Evolutionary conservation across 495 filamentous ascomycete genomes (phyloP).

Genomic region (Trichoderma gamsii): DNA sequence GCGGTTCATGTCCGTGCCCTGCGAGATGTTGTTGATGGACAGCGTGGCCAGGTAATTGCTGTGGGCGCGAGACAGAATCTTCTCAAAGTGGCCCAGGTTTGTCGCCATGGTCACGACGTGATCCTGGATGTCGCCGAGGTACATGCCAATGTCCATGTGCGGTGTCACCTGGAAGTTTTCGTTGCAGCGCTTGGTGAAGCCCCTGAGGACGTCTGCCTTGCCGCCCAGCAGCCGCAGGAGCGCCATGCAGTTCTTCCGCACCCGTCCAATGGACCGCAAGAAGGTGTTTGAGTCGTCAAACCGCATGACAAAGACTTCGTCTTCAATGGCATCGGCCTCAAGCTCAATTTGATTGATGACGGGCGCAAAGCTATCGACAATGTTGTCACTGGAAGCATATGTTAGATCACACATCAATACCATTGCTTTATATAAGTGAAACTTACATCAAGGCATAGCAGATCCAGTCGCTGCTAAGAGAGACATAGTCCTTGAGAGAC

Average conservation of each 20-base stretch:
- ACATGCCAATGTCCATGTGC: slow-evolving; percentile 90
- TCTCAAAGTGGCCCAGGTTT: slow-evolving; percentile 91
- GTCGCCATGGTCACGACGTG: slow-evolving; percentile 99
- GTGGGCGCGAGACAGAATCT: slow-evolving; percentile 93
- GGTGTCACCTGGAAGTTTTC: slow-evolving; percentile 92
- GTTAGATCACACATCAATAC: slow-evolving; percentile 24
- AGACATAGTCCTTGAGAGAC: slow-evolving; percentile 86
- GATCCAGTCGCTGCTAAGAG: slow-evolving; percentile 93
- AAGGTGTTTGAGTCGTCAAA: slow-evolving; percentile 80
- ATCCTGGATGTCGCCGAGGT: slow-evolving; percentile 94
- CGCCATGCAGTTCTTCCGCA: slow-evolving; percentile 90
- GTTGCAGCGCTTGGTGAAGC: slow-evolving; percentile 97
- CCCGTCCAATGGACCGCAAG: slow-evolving; percentile 78
- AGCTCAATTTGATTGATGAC: slow-evolving; percentile 77
- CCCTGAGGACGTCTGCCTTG: slow-evolving; percentile 94
- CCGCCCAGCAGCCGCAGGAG: slow-evolving; percentile 89
- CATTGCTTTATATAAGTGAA: neutral
- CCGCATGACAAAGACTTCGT: slow-evolving; percentile 85
- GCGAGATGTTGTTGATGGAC: slow-evolving; percentile 77
- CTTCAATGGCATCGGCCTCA: slow-evolving; percentile 90
- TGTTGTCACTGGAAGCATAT: slow-evolving; percentile 63
- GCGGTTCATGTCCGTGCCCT: slow-evolving; percentile 74
- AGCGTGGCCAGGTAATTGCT: slow-evolving; percentile 95
- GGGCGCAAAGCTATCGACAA: slow-evolving; percentile 91
- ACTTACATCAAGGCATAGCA: slow-evolving; percentile 96